A percentile compares a stretch with the other conserved stretches of the same genome.
Conservation (phyloP, 768 basidiomycete species). For the Suillus spraguei region DNA sequence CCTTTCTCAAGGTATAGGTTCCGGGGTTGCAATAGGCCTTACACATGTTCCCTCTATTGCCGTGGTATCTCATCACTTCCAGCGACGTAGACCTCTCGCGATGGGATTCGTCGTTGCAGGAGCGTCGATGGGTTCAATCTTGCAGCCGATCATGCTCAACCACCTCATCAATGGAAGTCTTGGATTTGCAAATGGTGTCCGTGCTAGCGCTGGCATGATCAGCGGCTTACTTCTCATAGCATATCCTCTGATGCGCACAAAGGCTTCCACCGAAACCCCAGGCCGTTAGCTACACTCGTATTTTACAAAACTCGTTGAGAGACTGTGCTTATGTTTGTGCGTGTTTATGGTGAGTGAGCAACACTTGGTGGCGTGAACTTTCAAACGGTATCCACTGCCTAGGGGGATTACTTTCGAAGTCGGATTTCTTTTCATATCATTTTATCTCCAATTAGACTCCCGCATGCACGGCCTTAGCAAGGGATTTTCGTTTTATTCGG, state of each 20-base stretch:
- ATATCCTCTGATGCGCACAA: too few relatives aligned
- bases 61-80: constrained; percentile 49
- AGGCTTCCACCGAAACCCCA: constrained; percentile 31
- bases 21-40: constrained; percentile 43
- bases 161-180: constrained; percentile 18
- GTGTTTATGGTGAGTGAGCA: constrained; percentile 21
- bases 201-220: too few relatives aligned
- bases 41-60: constrained; percentile 47
- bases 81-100: constrained; percentile 40
- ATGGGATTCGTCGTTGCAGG: constrained; percentile 47
- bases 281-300: constrained; percentile 17
- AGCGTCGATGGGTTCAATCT: constrained; percentile 30
- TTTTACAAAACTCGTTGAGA: constrained; percentile 17
- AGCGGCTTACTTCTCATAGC: too few relatives aligned
- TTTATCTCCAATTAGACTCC: constrained; percentile 60
- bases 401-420: constrained; percentile 27
- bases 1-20: constrained; percentile 34
- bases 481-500: constrained; percentile 50
- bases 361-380: not conserved
- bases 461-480: constrained; percentile 40
- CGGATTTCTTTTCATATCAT: constrained; percentile 52
- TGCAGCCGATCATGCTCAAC: constrained; percentile 33
- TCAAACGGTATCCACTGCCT: not conserved
- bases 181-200: constrained; percentile 15
- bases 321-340: constrained; percentile 30